These are phyloP conservation scores for Voacanga thouarsii DNA, from an alignment of 257 asterid species.

Conservation along the genomic window DNA sequence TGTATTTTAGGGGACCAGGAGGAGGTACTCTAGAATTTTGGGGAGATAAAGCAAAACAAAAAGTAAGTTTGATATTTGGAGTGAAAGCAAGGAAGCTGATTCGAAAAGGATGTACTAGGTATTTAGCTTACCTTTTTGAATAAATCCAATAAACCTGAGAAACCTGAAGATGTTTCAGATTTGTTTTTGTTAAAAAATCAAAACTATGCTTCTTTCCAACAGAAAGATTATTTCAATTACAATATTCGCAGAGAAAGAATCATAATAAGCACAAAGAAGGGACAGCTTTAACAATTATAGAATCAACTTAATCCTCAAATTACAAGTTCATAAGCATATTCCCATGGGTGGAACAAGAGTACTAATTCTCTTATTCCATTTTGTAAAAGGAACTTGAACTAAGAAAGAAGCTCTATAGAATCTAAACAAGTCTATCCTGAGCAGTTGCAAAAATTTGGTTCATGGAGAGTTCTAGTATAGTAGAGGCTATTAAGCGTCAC, in stretches of 20 bases:
- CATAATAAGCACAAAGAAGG: background rate
- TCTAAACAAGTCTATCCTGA: background rate
- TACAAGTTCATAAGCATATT: background rate
- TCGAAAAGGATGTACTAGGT: too few relatives aligned
- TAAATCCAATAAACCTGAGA: too few relatives aligned
- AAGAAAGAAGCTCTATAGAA: too few relatives aligned
- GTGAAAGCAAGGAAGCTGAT: too few relatives aligned
- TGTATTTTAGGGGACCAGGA: too few relatives aligned
- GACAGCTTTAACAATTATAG: background rate
- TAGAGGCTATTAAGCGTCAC: background rate
- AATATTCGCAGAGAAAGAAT: background rate
- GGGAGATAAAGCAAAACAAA: too few relatives aligned
- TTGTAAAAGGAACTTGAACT: background rate
- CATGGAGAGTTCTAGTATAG: background rate
- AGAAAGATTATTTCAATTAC: background rate
- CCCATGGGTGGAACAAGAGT: background rate
- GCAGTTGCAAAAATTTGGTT: background rate
- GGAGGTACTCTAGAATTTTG: too few relatives aligned
- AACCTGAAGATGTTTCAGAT: too few relatives aligned
- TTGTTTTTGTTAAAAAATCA: background rate
- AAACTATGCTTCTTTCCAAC: background rate
- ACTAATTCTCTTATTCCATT: background rate
- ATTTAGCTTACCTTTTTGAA: too few relatives aligned
- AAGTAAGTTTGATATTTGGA: too few relatives aligned
- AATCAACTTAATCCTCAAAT: background rate